Conservation (phyloP, 2,329 filamentous ascomycete genomes). For the Beauveria scarabaeidicola region DNA sequence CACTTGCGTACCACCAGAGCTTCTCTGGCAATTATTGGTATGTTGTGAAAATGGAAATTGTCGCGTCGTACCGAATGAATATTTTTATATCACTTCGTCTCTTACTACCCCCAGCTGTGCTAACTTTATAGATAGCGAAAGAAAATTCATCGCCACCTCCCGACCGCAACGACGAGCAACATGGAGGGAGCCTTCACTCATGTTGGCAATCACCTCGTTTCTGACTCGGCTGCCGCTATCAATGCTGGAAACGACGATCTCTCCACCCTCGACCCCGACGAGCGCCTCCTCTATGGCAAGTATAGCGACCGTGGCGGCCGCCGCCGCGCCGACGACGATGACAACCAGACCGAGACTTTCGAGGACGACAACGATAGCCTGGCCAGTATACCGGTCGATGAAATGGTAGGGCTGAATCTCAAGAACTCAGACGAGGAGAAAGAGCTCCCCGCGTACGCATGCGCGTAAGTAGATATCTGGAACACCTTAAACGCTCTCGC, state of each 20-base stretch:
- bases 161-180: slow-evolving; percentile 17
- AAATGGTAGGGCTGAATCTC: slow-evolving; percentile 55
- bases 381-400: slow-evolving; percentile 73
- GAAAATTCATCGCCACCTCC: slow-evolving; percentile 1
- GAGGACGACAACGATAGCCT: slow-evolving; percentile 70
- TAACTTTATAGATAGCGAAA: neutral
- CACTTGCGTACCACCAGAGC: neutral
- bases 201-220: slow-evolving; percentile 78
- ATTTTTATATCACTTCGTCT: neutral
- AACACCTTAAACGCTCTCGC: slow-evolving; percentile 13
- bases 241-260: slow-evolving; percentile 75
- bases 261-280: slow-evolving; percentile 65
- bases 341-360: slow-evolving; percentile 75
- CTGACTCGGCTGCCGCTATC: slow-evolving; percentile 76
- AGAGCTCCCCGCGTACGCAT: slow-evolving; percentile 87
- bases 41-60: neutral
- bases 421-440: slow-evolving; percentile 66
- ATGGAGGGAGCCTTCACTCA: slow-evolving; percentile 89
- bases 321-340: slow-evolving; percentile 76
- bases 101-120: neutral
- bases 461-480: slow-evolving; percentile 59
- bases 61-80: neutral
- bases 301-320: slow-evolving; percentile 52
- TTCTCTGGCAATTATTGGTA: neutral
- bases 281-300: slow-evolving; percentile 69